These are phyloP conservation scores for Cystofilobasidium bisporidii DNA, from an alignment of 768 basidiomycete species.

Conservation along the genomic window DNA sequence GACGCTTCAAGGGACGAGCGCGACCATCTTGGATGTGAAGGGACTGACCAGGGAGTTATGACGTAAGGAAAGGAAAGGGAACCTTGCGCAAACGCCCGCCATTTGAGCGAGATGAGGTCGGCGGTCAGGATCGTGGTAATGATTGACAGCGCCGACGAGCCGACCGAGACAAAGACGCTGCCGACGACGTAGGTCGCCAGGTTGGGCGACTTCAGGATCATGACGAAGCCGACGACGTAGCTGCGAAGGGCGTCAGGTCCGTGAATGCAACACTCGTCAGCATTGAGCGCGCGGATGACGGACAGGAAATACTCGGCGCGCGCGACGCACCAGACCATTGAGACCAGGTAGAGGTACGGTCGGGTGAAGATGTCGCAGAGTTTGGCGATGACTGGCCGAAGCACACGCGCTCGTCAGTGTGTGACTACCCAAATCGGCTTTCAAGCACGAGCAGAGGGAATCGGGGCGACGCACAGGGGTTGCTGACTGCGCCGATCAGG, in stretches of 20 bases:
- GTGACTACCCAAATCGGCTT: too few relatives aligned
- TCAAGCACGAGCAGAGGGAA: too few relatives aligned
- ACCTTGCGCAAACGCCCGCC: slow-evolving; percentile 16
- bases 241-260: slow-evolving; percentile 7
- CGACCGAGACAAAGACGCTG: neutral
- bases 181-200: slow-evolving; percentile 31
- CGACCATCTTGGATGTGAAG: too few relatives aligned
- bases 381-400: slow-evolving; percentile 36
- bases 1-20: too few relatives aligned
- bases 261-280: neutral
- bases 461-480: slow-evolving; percentile 30
- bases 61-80: too few relatives aligned
- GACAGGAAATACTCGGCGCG: neutral
- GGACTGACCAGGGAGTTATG: too few relatives aligned
- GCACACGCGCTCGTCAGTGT: too few relatives aligned
- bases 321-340: slow-evolving; percentile 28
- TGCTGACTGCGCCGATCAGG: slow-evolving; percentile 34
- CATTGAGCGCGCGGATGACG: too few relatives aligned
- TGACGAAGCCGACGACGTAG: slow-evolving; percentile 37
- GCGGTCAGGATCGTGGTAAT: slow-evolving; percentile 13
- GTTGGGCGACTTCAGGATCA: slow-evolving; percentile 37
- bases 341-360: slow-evolving; percentile 31
- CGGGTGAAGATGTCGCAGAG: slow-evolving; percentile 36
- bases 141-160: slow-evolving; percentile 2
- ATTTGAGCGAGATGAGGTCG: slow-evolving; percentile 16